phyloP scores from a whole-genome alignment of 768 basidiomycete genomes.

The Termitomyces sp. region DNA sequence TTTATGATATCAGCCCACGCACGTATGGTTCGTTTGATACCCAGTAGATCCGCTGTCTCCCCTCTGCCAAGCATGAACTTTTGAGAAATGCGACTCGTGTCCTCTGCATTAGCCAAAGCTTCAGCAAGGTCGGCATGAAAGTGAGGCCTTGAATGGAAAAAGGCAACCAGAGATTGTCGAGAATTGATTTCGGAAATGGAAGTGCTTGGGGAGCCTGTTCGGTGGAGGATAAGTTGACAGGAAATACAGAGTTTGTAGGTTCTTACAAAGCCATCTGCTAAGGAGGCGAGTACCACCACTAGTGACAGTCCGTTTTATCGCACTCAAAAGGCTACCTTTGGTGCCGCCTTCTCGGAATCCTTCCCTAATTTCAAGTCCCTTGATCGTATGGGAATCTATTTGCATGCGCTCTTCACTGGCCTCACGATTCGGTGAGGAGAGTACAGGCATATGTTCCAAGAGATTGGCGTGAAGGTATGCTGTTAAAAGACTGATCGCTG shows the following conservation, averaged over 20 bases:
- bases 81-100: slow-evolving; percentile 74
- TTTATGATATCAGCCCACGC: slow-evolving; percentile 52
- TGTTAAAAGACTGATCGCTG: slow-evolving; percentile 61
- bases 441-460: slow-evolving; percentile 72
- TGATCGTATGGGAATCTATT: slow-evolving; percentile 85
- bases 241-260: slow-evolving; percentile 26
- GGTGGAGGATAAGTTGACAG: slow-evolving; percentile 6
- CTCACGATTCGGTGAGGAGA: slow-evolving; percentile 58
- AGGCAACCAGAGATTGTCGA: slow-evolving; percentile 74
- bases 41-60: slow-evolving; percentile 57
- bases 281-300: slow-evolving; percentile 75
- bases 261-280: slow-evolving; percentile 73
- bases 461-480: slow-evolving; percentile 63
- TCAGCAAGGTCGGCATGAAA: slow-evolving; percentile 61
- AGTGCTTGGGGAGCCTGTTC: slow-evolving; percentile 79
- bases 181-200: slow-evolving; percentile 67
- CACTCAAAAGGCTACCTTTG: slow-evolving; percentile 71
- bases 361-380: slow-evolving; percentile 84
- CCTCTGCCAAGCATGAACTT: slow-evolving; percentile 70
- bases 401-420: slow-evolving; percentile 63
- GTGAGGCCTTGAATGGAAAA: slow-evolving; percentile 58
- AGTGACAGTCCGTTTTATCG: slow-evolving; percentile 74
- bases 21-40: slow-evolving; percentile 59
- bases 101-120: slow-evolving; percentile 56
- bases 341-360: slow-evolving; percentile 66